Conservation (phyloP, 345 rosid species). For the Ceriops zippeliana region DNA sequence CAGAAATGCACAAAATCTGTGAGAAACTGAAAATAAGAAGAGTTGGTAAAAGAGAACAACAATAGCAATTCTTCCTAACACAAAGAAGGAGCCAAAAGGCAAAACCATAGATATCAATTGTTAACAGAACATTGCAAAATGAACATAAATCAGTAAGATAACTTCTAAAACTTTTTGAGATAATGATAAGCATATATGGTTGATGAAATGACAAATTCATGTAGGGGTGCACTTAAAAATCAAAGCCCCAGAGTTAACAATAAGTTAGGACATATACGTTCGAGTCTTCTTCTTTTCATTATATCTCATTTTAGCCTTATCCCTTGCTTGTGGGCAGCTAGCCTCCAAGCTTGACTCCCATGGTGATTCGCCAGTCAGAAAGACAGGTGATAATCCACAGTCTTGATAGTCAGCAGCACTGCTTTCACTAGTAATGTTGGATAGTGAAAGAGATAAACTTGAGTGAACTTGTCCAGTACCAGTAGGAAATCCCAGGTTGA, state of each 20-base stretch:
- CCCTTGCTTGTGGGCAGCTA: conserved; percentile 63
- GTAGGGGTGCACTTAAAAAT: too few species aligned
- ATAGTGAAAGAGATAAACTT: conserved; percentile 50
- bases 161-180: too few species aligned
- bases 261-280: conserved; percentile 34
- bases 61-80: too few species aligned
- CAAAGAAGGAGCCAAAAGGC: too few species aligned
- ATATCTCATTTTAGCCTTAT: conserved; percentile 78
- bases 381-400: conserved; percentile 50
- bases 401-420: conserved; percentile 62
- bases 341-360: conserved; percentile 73
- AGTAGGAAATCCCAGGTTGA: conserved; percentile 43
- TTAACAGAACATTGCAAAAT: too few species aligned
- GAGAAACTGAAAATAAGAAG: not conserved
- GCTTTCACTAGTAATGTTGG: conserved; percentile 63
- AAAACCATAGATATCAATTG: too few species aligned
- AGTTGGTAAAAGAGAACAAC: too few species aligned
- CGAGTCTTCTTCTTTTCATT: conserved; percentile 72
- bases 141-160: too few species aligned
- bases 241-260: not conserved
- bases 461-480: conserved; percentile 47
- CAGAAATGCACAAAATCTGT: not conserved
- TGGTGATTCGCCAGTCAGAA: conserved; percentile 55
- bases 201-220: too few species aligned
- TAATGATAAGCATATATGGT: too few species aligned